Base-by-base conservation (phyloP, 2,329 filamentous ascomycete genomes). In the Aspergillus sp. region DNA sequence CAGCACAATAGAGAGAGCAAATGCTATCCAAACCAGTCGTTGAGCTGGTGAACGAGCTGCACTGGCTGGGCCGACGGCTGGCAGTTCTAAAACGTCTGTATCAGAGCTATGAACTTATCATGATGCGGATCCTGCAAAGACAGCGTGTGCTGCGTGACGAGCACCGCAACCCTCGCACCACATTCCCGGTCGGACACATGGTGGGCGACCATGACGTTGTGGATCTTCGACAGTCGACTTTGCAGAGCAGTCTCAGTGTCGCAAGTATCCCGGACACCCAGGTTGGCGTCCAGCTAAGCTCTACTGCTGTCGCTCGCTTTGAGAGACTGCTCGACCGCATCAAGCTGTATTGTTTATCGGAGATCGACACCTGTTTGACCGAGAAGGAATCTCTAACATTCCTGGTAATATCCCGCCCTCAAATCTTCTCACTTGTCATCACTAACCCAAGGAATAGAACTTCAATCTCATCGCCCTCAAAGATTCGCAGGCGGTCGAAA, bases 401-500 rank as follows among this genome's bases (percentile, higher is more conserved):
- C 63, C 85, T 91, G 70, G 88, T 89, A 73, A 69, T 81, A 67
- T 20, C 20, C 20, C 20, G 20, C 26, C 26, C 26, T 1, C 26
- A 7, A 7, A 16, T 12, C 14, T 6, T 24, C 12, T 7, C 47
- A 29, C 11, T 18, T 22, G 22, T 14, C 4, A 26, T 36, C 12
- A 18, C 63, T 69, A 32, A 68, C 24, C 9, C 9, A 11, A n/a
- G 29, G 51, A 12, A 55, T 42, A 90, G 87, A 91, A 91, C 72
- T 92, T 92, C 80, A 91, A 90, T 72, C 82, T 92, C 63, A 90
- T 89, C 59, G 86, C 89, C 18, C 86, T 91, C 68, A 91, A 90
- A 70, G 88, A 92, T 72, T 90, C 88, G 0, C 84, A 87, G 63
- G 85, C 86, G 4, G 89, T 91, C 11, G 89, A 90, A 60, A 83